Percentiles rank a stretch among this genome's conserved stretches.
Evolutionary conservation across 2,329 filamentous ascomycete genomes (phyloP).

Genomic region (Mariannaea elegans): DNA sequence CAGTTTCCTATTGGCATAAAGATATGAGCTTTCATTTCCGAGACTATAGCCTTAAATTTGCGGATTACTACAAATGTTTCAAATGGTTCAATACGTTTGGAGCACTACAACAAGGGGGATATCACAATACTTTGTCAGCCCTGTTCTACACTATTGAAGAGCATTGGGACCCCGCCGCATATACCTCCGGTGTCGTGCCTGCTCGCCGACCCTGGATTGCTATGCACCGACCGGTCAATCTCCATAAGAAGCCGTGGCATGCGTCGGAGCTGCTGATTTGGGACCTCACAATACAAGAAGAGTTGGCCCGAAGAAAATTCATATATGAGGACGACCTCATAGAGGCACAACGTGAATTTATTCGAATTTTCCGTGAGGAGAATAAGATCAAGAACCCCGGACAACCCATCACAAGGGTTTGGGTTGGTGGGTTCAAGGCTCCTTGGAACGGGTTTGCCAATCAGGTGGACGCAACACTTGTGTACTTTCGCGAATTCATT

Average conservation of each 20-base stretch:
- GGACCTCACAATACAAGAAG: constrained; percentile 52
- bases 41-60: constrained; percentile 28
- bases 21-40: constrained; percentile 38
- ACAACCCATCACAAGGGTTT: constrained; percentile 52
- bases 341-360: constrained; percentile 55
- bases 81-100: constrained; percentile 25
- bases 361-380: constrained; percentile 48
- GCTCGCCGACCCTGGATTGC: constrained; percentile 61
- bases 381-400: constrained; percentile 42
- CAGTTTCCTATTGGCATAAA: constrained; percentile 51
- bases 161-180: constrained; percentile 43
- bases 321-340: constrained; percentile 49
- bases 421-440: constrained; percentile 52
- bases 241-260: constrained; percentile 43
- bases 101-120: neutral
- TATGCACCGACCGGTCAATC: constrained; percentile 55
- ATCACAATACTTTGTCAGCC: constrained; percentile 43
- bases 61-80: constrained; percentile 38
- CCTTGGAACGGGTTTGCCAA: constrained; percentile 33
- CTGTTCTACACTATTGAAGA: constrained; percentile 61
- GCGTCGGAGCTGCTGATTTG: constrained; percentile 63
- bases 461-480: constrained; percentile 54
- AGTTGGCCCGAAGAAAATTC: constrained; percentile 26
- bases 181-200: constrained; percentile 27
- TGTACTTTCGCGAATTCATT: constrained; percentile 47